These are phyloP conservation scores for Rubus parviflorus DNA, from an alignment of 306 rosid genomes.

Conservation along the genomic window DNA sequence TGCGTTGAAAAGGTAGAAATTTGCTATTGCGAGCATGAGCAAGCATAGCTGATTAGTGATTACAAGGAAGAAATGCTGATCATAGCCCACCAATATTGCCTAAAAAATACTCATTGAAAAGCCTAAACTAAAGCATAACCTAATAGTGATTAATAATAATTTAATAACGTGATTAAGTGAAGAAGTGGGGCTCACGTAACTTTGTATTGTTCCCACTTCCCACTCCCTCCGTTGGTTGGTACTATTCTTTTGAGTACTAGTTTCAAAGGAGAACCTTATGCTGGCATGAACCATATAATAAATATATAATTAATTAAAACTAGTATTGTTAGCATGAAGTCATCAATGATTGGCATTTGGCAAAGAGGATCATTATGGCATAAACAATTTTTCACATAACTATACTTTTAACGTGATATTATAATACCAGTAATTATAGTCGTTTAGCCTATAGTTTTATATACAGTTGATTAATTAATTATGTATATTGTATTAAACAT, in stretches of 20 bases:
- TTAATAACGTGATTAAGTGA: not conserved
- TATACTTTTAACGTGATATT: not conserved
- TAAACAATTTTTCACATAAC: not conserved
- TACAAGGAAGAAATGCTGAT: not conserved
- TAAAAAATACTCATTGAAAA: not conserved
- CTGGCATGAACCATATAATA: not conserved
- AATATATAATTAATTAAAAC: not conserved
- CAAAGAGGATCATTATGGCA: not conserved
- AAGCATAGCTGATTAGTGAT: not conserved
- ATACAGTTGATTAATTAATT: not conserved
- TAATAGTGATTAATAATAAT: not conserved
- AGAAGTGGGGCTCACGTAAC: not conserved
- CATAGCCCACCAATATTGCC: not conserved
- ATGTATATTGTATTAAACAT: not conserved
- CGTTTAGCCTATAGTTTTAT: too few species aligned
- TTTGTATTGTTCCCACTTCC: not conserved
- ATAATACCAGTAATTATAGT: not conserved
- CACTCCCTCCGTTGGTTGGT: not conserved
- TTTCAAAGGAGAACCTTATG: not conserved
- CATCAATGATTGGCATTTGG: conserved; percentile 3
- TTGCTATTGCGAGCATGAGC: not conserved
- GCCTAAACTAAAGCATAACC: not conserved
- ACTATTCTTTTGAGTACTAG: not conserved
- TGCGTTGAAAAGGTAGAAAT: conserved; percentile 22
- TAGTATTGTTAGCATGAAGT: not conserved